Conservation (phyloP, 192 early-diverging fungal species). For the Rhizoclosmatium globosum region DNA sequence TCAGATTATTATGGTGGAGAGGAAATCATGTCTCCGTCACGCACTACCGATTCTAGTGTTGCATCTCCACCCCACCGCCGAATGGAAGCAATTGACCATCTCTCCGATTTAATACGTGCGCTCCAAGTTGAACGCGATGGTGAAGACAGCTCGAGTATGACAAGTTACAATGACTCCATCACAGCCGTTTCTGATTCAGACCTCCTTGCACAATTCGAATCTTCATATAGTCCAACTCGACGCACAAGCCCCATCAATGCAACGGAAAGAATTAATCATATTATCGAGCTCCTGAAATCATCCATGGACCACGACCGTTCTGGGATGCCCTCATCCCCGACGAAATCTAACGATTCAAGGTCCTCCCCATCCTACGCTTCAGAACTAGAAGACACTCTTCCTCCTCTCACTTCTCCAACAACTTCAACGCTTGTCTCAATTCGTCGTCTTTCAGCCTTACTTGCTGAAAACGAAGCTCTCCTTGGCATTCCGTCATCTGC, state of each 20-base stretch:
- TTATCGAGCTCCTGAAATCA: constrained; percentile 18
- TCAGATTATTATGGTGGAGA: not conserved
- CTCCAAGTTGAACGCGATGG: not conserved
- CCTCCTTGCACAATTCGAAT: constrained; percentile 21
- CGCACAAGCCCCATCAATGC: not conserved
- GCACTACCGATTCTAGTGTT: not conserved
- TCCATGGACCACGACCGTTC: not conserved
- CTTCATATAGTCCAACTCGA: not conserved
- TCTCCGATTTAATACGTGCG: not conserved
- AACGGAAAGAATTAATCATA: constrained; percentile 9
- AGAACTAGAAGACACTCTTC: not conserved
- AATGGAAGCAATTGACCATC: not conserved
- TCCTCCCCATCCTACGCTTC: not conserved
- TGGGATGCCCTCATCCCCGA: not conserved
- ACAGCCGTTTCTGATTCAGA: not conserved
- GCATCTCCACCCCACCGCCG: no score
- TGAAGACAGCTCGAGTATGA: not conserved
- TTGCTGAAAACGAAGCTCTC: constrained; percentile 15
- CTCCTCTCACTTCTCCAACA: not conserved
- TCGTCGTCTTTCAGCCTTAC: not conserved
- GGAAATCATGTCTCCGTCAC: not conserved
- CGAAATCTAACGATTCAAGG: not conserved
- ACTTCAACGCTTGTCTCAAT: constrained; percentile 1
- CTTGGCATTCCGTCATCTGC: not conserved
- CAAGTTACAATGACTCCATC: not conserved